These are phyloP conservation scores for Asterella californica DNA, from an alignment of 225 moss, liverwort and hornwort genomes.

Conservation along the genomic window DNA sequence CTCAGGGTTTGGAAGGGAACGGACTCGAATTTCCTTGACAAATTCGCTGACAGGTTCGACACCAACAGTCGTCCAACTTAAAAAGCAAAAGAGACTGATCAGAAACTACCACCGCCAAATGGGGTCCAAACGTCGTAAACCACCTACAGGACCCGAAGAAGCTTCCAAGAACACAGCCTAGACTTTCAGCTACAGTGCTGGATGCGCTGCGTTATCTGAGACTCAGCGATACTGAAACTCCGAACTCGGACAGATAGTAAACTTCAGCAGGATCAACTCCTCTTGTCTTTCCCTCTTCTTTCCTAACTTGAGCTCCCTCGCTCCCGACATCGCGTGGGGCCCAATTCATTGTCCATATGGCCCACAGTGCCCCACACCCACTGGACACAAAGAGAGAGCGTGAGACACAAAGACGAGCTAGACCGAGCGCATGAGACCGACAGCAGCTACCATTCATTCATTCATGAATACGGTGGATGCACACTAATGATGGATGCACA, in stretches of 20 bases:
- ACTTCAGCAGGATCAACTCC: background rate
- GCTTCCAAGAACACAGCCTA: background rate
- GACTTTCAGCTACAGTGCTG: background rate
- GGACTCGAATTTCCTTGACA: background rate
- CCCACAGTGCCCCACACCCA: background rate
- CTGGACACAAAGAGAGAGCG: background rate
- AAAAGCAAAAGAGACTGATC: background rate
- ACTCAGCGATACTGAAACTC: background rate
- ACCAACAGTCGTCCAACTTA: background rate
- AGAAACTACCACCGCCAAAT: background rate
- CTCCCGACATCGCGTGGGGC: constrained; percentile 1
- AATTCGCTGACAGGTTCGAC: background rate
- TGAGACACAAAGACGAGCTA: background rate
- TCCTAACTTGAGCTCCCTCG: background rate
- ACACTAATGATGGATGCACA: background rate
- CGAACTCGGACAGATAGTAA: background rate
- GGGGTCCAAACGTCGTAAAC: background rate
- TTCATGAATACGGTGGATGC: constrained; percentile 1
- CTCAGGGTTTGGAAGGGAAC: background rate
- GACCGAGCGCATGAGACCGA: background rate
- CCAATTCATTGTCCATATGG: background rate
- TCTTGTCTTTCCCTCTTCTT: background rate
- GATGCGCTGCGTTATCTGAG: background rate
- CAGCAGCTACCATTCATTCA: background rate
- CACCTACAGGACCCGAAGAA: background rate